Evolutionary conservation across 805 yeast genomes (phyloP).

Genomic region (Candida vartiovaarae): DNA sequence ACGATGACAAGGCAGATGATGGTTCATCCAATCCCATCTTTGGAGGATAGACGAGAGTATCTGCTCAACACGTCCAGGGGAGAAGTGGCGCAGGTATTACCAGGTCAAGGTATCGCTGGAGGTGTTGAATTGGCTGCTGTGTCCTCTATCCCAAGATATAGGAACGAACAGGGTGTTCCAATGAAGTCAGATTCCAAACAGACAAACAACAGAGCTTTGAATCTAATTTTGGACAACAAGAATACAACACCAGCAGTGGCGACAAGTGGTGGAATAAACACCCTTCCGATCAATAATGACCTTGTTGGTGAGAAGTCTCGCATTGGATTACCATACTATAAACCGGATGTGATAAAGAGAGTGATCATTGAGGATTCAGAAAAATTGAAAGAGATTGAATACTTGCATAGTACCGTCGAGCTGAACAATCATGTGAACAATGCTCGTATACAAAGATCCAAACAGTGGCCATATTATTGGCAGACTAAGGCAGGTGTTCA

Average conservation of each 20-base stretch:
- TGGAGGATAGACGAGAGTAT: constrained; percentile 23
- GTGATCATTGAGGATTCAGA: constrained; percentile 26
- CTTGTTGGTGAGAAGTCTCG: constrained; percentile 20
- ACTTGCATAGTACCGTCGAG: constrained; percentile 41
- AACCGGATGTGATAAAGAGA: constrained; percentile 23
- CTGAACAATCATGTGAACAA: constrained; percentile 37
- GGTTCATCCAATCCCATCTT: constrained; percentile 18
- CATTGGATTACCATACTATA: constrained; percentile 39
- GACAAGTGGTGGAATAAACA: constrained; percentile 5
- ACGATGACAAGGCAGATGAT: neutral
- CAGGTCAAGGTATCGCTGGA: constrained; percentile 26
- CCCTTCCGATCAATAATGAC: constrained; percentile 12
- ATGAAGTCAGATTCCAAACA: constrained; percentile 2
- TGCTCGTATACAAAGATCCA: constrained; percentile 33
- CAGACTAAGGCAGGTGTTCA: constrained; percentile 35
- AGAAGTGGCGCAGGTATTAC: constrained; percentile 17
- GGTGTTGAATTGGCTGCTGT: constrained; percentile 20
- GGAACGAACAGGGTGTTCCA: constrained; percentile 5
- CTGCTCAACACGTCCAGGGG: constrained; percentile 14
- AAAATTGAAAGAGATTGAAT: constrained; percentile 40
- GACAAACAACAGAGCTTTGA: constrained; percentile 11
- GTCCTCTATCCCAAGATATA: constrained; percentile 20
- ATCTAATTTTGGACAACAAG: constrained; percentile 7
- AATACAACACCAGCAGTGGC: constrained; percentile 3
- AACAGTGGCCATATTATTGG: constrained; percentile 45